phyloP scores from a whole-genome alignment of 768 basidiomycete genomes.

The Chiua virens region DNA sequence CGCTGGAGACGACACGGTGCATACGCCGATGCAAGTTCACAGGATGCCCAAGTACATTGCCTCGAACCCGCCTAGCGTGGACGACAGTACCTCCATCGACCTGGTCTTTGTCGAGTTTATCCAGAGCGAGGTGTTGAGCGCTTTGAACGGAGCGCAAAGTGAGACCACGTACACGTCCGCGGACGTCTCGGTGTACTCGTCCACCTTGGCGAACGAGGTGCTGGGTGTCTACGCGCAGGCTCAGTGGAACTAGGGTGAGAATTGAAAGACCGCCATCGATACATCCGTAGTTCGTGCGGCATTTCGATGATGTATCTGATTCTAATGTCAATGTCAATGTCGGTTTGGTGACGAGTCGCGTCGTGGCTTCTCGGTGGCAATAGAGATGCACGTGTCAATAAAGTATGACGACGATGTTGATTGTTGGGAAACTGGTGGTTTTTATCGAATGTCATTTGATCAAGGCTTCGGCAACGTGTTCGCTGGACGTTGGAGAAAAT shows the following conservation, averaged over 20 bases:
- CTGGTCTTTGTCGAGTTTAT: constrained; percentile 77
- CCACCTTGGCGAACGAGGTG: constrained; percentile 38
- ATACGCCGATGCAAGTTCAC: constrained; percentile 60
- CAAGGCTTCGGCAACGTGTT: too few species aligned
- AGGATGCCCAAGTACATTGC: constrained; percentile 56
- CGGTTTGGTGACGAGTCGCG: too few species aligned
- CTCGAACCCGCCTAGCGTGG: constrained; percentile 50
- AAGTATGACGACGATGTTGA: too few species aligned
- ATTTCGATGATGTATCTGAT: too few species aligned
- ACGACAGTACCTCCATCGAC: constrained; percentile 56
- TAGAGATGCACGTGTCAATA: too few species aligned
- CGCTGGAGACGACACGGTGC: constrained; percentile 70
- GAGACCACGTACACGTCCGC: constrained; percentile 46
- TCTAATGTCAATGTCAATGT: too few species aligned
- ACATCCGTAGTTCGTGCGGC: too few species aligned
- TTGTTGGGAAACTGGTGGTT: too few species aligned
- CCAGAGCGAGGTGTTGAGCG: constrained; percentile 45
- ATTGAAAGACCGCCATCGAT: too few species aligned
- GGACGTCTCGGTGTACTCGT: constrained; percentile 56
- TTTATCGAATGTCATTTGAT: too few species aligned
- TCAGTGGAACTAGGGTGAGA: not conserved
- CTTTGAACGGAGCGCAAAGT: constrained; percentile 57
- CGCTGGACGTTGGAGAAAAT: too few species aligned
- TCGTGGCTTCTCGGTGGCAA: too few species aligned
- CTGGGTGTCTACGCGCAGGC: constrained; percentile 36